Conservation (phyloP, 306 rosid genomes). For the Echinosophora koreensis region DNA sequence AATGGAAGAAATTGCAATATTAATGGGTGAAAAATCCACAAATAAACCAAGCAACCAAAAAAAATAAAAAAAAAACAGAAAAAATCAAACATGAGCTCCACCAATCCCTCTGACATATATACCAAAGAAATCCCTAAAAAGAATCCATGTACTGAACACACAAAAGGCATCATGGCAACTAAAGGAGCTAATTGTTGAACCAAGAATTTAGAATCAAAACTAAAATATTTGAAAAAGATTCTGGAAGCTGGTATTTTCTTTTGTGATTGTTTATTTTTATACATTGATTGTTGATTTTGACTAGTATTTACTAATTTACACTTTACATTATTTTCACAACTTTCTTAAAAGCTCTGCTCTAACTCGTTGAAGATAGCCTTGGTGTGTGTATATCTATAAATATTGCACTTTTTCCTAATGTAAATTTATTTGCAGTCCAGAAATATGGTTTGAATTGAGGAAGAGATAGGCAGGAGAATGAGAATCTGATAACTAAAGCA, state of each 20-base stretch:
- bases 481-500: constrained; percentile 9
- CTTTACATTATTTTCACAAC: no score
- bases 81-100: not conserved
- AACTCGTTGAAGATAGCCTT: no score
- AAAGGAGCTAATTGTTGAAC: not conserved
- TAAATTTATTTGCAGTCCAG: constrained; percentile 33
- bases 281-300: no score
- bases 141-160: not conserved
- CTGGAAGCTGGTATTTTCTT: not conserved
- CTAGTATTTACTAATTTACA: no score
- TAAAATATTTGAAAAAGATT: not conserved
- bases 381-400: no score
- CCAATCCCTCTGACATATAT: not conserved
- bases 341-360: no score
- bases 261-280: no score
- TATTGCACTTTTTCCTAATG: no score
- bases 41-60: not conserved
- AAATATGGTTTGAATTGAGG: constrained; percentile 7
- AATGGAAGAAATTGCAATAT: not conserved
- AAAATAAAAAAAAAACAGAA: not conserved
- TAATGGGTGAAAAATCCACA: not conserved
- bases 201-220: not conserved
- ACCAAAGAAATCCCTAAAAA: not conserved
- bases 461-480: constrained; percentile 25
- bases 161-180: not conserved